Base-by-base conservation (phyloP, 306 rosid species). In the Vigna mungo region DNA sequence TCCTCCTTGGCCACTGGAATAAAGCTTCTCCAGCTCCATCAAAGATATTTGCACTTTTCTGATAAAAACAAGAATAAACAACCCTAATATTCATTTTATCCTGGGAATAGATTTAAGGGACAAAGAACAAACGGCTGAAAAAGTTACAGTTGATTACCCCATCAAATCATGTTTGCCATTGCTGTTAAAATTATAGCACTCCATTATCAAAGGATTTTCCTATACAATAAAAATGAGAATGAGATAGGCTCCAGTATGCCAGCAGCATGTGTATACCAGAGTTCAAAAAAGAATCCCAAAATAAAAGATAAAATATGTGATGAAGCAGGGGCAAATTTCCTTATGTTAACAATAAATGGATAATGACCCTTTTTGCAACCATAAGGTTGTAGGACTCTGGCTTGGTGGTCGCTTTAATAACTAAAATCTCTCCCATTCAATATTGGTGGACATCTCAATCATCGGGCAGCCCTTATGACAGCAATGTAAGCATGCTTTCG, bases 131-230 rank as follows among this genome's bases (percentile, higher is more conserved):
- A 32, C 27, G 7, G 77, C 56, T 65, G 77, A 71, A 69, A 74
- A 68, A 60, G 48, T 80, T 20, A 76, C 71, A n/a, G 62, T n/a
- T 51, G 55, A 60, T 87, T 92, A 93, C 99, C 99, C 99, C 76
- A 96, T 82, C 87, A 91, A 86, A 86, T 96, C 99, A 83, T 96
- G 99, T 64, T 90, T 96, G 23, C 99, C 99, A 78, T 85, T 92
- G 92, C 82, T 86, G 80, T 96, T 92, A 80, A 88, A 96, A 86
- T 91, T 91, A 81, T 84, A 96, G 86, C 99, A 92, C 88, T 96
- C 98, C 68, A 93, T 85, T 81, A 91, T 75, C 74, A 96, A 84
- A 18, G 97, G 93, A 79, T 41, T 85, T 67, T 96, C 99, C 99
- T 96, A 79, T 75, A 81, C 68, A 76, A 52, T 41, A 68, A 72